Conservation (phyloP, 2,329 filamentous ascomycete genomes). For the Colletotrichum lupini region DNA sequence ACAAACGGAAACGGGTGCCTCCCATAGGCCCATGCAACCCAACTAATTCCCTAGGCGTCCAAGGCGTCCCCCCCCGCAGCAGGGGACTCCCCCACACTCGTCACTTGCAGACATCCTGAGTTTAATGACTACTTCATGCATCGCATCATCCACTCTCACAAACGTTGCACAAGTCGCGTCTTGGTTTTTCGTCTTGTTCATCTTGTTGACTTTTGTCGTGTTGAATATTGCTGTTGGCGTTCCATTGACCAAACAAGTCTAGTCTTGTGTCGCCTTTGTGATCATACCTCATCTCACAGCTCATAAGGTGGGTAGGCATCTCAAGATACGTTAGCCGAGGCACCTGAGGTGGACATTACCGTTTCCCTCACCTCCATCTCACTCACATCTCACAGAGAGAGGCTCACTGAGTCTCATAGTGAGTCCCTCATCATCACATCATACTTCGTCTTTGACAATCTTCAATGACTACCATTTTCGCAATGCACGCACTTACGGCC, state of each 20-base stretch:
- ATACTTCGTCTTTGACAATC: background rate
- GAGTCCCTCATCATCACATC: background rate
- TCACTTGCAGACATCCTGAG: background rate
- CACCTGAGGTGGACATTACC: background rate
- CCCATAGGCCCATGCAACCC: background rate
- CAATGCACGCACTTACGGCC: background rate
- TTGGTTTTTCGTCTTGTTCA: background rate
- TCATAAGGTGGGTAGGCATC: background rate
- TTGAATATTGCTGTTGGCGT: background rate
- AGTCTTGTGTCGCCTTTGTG: background rate
- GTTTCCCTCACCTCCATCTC: too few relatives aligned
- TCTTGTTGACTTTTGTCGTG: background rate
- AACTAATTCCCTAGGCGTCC: background rate
- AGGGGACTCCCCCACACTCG: constrained; percentile 31
- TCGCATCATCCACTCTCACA: background rate
- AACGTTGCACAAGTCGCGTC: background rate
- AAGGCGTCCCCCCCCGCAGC: background rate
- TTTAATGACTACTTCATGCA: constrained; percentile 32
- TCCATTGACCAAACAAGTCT: background rate
- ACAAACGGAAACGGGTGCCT: background rate
- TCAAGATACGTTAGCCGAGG: background rate
- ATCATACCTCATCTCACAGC: background rate
- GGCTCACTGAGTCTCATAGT: too few relatives aligned
- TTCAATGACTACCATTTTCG: background rate
- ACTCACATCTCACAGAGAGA: too few relatives aligned